Conservation (phyloP, 192 early-diverging fungal species). For the Coemansia javaensis region DNA sequence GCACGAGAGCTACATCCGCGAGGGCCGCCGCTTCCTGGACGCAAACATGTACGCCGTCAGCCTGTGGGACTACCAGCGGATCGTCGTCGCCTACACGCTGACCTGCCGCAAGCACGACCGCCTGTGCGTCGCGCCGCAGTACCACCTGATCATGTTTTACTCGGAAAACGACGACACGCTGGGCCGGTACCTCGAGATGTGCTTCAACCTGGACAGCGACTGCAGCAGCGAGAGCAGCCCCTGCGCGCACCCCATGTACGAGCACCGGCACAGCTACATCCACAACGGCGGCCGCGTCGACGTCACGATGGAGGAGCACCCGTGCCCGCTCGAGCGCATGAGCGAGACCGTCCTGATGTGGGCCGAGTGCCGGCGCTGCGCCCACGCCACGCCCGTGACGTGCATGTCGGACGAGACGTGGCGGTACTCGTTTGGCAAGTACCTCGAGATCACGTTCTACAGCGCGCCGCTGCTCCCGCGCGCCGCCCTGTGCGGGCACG, state of each 20-base stretch:
- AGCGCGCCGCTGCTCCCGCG: slow-evolving; percentile 60
- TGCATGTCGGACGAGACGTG: slow-evolving; percentile 82
- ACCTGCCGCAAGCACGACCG: slow-evolving; percentile 42
- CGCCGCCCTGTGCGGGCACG: slow-evolving; percentile 73
- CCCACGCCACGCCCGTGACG: slow-evolving; percentile 61
- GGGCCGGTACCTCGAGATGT: slow-evolving; percentile 83
- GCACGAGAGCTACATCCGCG: slow-evolving; percentile 41
- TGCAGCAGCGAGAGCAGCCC: slow-evolving; percentile 58
- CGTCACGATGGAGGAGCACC: slow-evolving; percentile 64
- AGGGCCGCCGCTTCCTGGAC: slow-evolving; percentile 39
- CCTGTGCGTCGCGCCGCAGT: slow-evolving; percentile 64
- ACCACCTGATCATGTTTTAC: slow-evolving; percentile 76
- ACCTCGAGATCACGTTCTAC: slow-evolving; percentile 88
- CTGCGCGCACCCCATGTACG: slow-evolving; percentile 73
- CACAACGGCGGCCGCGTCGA: slow-evolving; percentile 76
- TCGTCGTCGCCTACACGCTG: slow-evolving; percentile 44
- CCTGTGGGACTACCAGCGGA: slow-evolving; percentile 50
- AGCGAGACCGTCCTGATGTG: slow-evolving; percentile 84
- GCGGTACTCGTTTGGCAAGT: slow-evolving; percentile 98
- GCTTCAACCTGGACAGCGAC: slow-evolving; percentile 58
- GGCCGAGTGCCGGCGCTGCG: slow-evolving; percentile 77
- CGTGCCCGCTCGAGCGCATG: slow-evolving; percentile 59
- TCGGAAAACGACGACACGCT: slow-evolving; percentile 73
- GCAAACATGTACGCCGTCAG: slow-evolving; percentile 41
- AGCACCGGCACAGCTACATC: slow-evolving; percentile 83